Evolutionary conservation across 805 yeast genomes (phyloP).

Genomic region (Nakazawaea holstii): DNA sequence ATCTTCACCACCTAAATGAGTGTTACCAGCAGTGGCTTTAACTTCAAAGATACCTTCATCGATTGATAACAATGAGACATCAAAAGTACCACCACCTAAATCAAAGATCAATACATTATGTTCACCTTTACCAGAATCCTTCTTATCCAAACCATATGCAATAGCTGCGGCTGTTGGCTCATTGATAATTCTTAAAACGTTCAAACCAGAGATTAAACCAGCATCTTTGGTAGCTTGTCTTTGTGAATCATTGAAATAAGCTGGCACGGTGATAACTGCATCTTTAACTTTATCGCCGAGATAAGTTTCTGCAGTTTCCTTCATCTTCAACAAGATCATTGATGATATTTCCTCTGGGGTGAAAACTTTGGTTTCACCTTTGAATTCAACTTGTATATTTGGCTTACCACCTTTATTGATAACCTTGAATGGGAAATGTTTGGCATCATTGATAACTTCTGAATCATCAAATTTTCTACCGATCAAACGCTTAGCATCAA

Average conservation of each 20-base stretch:
- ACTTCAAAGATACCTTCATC: constrained; percentile 82
- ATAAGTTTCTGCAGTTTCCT: constrained; percentile 56
- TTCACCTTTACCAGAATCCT: constrained; percentile 33
- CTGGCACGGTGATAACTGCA: constrained; percentile 83
- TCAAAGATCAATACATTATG: constrained; percentile 61
- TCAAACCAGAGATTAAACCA: constrained; percentile 69
- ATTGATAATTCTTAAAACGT: constrained; percentile 70
- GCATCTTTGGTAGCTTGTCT: constrained; percentile 82
- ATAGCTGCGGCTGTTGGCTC: constrained; percentile 87
- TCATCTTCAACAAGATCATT: constrained; percentile 72
- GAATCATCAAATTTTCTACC: constrained; percentile 88
- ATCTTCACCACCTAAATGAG: constrained; percentile 85
- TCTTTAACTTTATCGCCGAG: constrained; percentile 48
- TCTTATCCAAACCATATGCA: constrained; percentile 69
- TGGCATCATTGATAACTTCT: constrained; percentile 73
- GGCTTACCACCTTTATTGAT: constrained; percentile 84
- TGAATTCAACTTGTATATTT: constrained; percentile 82
- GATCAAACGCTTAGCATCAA: constrained; percentile 88
- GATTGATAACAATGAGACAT: constrained; percentile 70
- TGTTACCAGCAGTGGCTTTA: constrained; percentile 77
- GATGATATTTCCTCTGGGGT: constrained; percentile 94
- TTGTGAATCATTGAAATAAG: constrained; percentile 78
- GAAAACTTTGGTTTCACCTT: constrained; percentile 87
- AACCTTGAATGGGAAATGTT: constrained; percentile 91
- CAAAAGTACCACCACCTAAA: constrained; percentile 84